Evolutionary conservation across 2,329 filamentous ascomycete genomes (phyloP).

Genomic region (Exophiala sp.): DNA sequence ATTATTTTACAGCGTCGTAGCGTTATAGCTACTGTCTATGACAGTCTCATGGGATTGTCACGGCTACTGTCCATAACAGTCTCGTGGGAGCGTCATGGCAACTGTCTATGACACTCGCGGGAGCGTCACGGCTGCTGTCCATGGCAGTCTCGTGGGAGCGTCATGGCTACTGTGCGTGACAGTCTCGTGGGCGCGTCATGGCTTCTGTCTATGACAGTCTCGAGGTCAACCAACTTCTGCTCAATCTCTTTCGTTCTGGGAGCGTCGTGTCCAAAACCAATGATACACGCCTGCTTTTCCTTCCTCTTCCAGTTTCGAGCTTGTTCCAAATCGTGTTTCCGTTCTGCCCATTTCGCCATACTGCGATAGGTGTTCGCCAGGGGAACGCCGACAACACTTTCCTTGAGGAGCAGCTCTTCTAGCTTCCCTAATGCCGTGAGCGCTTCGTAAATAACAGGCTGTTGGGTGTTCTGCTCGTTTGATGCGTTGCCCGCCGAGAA

Average conservation of each 20-base stretch:
- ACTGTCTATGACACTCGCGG: too few relatives aligned
- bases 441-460: conserved; percentile 4
- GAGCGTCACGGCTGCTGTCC: too few relatives aligned
- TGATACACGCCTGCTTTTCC: conserved; percentile 14
- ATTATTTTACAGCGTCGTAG: not conserved
- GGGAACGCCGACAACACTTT: conserved; percentile 17
- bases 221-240: conserved; percentile 6
- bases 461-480: not conserved
- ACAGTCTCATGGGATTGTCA: not conserved
- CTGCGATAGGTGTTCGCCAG: conserved; percentile 23
- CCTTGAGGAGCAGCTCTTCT: conserved; percentile 22
- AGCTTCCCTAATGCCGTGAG: conserved; percentile 9
- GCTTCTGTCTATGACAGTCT: too few relatives aligned
- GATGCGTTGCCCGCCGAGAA: not conserved
- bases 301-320: conserved; percentile 17
- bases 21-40: too few relatives aligned
- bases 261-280: conserved; percentile 16
- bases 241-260: conserved; percentile 11
- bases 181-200: too few relatives aligned
- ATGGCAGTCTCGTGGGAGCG: too few relatives aligned
- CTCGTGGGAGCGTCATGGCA: not conserved
- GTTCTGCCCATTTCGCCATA: conserved; percentile 24
- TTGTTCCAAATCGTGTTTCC: conserved; percentile 4
- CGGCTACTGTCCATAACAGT: too few relatives aligned
- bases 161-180: too few relatives aligned